Evolutionary conservation across 768 basidiomycete genomes (phyloP).

Genomic region (Exsudoporus frostii): DNA sequence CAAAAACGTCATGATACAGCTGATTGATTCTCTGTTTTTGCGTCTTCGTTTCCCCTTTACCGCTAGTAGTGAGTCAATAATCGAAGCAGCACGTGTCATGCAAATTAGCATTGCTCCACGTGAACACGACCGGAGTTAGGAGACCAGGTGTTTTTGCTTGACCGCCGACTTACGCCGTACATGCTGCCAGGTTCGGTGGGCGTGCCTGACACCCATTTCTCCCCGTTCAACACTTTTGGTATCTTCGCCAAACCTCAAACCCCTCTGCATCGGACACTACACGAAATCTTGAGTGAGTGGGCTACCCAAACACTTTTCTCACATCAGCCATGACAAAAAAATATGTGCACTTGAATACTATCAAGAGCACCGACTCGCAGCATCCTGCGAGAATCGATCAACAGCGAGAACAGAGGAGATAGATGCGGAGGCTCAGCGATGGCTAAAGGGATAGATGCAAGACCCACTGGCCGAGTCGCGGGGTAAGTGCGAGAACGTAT

Average conservation of each 20-base stretch:
- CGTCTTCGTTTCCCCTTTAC: too few species aligned
- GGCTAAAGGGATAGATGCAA: conserved; percentile 9
- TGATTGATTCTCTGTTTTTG: background rate
- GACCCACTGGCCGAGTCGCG: background rate
- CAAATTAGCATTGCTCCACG: background rate
- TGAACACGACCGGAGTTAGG: background rate
- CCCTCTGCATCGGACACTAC: background rate
- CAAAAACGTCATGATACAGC: background rate
- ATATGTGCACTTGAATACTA: background rate
- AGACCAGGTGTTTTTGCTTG: background rate
- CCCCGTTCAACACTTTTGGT: background rate
- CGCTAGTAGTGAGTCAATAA: background rate
- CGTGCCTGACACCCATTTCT: too few species aligned
- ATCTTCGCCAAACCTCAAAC: background rate
- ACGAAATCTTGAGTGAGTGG: background rate
- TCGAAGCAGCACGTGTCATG: background rate
- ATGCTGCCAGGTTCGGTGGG: background rate
- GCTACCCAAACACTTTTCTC: background rate
- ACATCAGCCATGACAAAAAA: too few species aligned
- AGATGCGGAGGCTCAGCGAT: background rate
- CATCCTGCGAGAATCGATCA: conserved; percentile 3
- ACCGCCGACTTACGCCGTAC: background rate
- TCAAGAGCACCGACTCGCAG: too few species aligned
- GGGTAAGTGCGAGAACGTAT: background rate
- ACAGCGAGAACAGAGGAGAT: conserved; percentile 3